Conservation (phyloP, 352 stramenopile species). For the Globisporangium spiculum region DNA sequence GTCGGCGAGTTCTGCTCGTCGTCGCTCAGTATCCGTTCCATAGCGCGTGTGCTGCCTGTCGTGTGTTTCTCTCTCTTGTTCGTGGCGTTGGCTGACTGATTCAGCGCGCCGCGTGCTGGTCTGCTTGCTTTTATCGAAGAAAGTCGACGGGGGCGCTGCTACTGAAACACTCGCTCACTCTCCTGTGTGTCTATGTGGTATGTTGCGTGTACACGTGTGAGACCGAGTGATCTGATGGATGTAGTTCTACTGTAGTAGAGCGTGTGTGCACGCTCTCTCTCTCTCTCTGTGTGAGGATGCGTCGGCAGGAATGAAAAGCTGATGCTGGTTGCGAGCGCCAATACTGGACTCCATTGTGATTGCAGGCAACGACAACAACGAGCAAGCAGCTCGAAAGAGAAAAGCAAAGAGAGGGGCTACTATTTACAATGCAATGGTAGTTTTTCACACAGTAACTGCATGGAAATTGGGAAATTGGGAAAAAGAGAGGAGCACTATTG, state of each 20-base stretch:
- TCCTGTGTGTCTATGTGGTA: background rate
- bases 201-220: background rate
- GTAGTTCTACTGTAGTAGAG: background rate
- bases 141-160: background rate
- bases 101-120: background rate
- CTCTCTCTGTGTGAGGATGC: background rate
- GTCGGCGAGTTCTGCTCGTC: slow-evolving; percentile 25
- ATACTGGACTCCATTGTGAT: background rate
- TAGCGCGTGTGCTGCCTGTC: background rate
- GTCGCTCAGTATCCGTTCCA: slow-evolving; percentile 10
- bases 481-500: slow-evolving; percentile 1
- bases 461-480: background rate
- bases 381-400: background rate
- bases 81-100: background rate
- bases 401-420: background rate
- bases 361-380: background rate
- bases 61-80: background rate
- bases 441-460: background rate
- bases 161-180: too few relatives aligned
- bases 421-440: slow-evolving; percentile 2
- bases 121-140: slow-evolving; percentile 3
- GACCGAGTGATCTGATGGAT: background rate
- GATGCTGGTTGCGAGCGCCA: background rate
- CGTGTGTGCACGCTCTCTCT: background rate
- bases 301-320: background rate